Conservation (phyloP, 140 eudicot species). For the Anethum foeniculum region DNA sequence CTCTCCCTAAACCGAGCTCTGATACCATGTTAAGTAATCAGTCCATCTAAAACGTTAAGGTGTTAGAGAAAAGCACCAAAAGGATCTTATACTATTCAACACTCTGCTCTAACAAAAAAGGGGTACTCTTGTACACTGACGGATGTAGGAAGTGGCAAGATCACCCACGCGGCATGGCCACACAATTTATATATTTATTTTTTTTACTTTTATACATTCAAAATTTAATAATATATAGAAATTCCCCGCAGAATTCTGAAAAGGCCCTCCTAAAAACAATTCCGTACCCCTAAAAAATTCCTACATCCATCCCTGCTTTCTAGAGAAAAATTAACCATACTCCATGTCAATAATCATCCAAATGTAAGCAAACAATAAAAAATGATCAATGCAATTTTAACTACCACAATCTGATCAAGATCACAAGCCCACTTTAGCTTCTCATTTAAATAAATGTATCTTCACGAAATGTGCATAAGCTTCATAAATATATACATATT, state of each 20-base stretch:
- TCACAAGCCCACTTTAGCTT: not conserved
- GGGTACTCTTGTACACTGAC: not conserved
- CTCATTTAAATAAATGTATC: not conserved
- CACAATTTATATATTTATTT: not conserved
- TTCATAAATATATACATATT: not conserved
- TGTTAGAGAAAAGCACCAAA: too few species aligned
- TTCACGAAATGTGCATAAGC: constrained; percentile 1
- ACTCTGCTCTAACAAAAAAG: not conserved
- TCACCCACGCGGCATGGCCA: not conserved
- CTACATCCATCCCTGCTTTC: not conserved
- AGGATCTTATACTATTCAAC: not conserved
- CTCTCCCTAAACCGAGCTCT: too few species aligned
- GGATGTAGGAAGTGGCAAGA: not conserved
- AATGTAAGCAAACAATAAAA: not conserved
- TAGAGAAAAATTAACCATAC: not conserved
- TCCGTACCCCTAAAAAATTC: not conserved
- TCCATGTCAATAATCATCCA: not conserved
- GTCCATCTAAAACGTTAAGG: too few species aligned
- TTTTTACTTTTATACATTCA: not conserved
- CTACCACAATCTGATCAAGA: not conserved
- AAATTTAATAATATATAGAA: not conserved
- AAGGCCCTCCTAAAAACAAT: not conserved
- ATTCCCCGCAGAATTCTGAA: not conserved
- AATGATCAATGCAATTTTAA: not conserved
- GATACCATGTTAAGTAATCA: too few species aligned